Percentiles rank a stretch among this genome's conserved stretches.
Evolutionary conservation across 441 rosid genomes (phyloP).

Genomic region (Erodium chrysanthum): DNA sequence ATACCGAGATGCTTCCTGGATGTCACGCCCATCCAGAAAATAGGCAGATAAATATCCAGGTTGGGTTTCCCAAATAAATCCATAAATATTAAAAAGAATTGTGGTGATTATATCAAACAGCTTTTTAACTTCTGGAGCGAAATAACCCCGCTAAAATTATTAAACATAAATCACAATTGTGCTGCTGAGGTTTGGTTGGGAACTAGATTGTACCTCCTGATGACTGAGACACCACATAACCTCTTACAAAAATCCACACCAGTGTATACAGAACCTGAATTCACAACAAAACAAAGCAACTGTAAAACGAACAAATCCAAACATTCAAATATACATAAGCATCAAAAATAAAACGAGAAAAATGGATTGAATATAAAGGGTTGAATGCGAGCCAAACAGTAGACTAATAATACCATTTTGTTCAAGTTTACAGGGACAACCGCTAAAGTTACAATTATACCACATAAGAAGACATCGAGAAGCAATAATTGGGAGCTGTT

Average conservation of each 20-base stretch:
- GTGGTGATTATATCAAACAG: background rate
- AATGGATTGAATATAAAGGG: background rate
- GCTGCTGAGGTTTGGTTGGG: constrained; percentile 10
- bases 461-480: background rate
- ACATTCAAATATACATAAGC: no score
- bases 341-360: background rate
- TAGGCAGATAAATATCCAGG: background rate
- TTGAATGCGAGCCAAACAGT: no score
- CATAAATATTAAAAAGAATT: background rate
- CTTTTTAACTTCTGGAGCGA: background rate
- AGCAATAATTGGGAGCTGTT: background rate
- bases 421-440: background rate
- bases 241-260: constrained; percentile 98
- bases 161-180: background rate
- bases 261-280: constrained; percentile 63
- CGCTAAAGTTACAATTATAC: background rate
- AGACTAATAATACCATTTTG: background rate
- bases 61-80: background rate
- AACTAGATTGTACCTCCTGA: constrained; percentile 56
- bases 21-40: background rate
- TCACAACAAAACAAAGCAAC: constrained; percentile 12
- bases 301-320: background rate
- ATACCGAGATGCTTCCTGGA: background rate
- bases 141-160: background rate
- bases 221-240: constrained; percentile 86